These are phyloP conservation scores for Melaleuca quinquenervia DNA, from an alignment of 345 rosid species.

Conservation along the genomic window DNA sequence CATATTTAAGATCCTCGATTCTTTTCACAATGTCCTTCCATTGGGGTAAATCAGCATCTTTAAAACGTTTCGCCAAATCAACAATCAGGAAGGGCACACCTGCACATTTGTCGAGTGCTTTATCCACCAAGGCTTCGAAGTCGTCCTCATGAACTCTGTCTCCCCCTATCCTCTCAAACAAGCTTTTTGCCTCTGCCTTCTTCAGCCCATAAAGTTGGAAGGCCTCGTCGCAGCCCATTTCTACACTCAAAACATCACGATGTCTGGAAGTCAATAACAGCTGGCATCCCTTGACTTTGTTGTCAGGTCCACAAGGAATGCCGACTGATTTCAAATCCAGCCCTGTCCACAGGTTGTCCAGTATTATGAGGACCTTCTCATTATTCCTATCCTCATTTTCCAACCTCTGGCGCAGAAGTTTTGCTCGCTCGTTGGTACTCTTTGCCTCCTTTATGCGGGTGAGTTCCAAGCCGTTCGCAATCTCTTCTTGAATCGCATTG, in stretches of 20 bases:
- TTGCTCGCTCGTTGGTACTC: not conserved
- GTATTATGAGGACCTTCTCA: not conserved
- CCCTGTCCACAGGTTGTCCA: not conserved
- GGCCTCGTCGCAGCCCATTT: not conserved
- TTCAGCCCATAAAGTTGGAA: accelerated
- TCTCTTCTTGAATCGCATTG: not conserved
- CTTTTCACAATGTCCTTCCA: not conserved
- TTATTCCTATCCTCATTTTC: not conserved
- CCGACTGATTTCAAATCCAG: not conserved
- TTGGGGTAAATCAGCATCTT: too few species aligned
- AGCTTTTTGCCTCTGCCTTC: not conserved
- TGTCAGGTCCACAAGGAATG: not conserved
- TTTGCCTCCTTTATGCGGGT: not conserved
- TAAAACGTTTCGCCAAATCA: not conserved
- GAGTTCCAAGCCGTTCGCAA: not conserved
- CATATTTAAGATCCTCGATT: too few species aligned
- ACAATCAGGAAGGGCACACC: not conserved
- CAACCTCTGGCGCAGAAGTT: not conserved
- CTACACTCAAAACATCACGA: not conserved
- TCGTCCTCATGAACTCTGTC: not conserved
- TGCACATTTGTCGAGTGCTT: not conserved
- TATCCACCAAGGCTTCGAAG: not conserved
- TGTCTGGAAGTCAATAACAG: not conserved
- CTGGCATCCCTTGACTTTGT: not conserved
- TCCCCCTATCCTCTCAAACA: not conserved